Conservation (phyloP, 495 filamentous ascomycete species). For the Rhypophila decipiens region DNA sequence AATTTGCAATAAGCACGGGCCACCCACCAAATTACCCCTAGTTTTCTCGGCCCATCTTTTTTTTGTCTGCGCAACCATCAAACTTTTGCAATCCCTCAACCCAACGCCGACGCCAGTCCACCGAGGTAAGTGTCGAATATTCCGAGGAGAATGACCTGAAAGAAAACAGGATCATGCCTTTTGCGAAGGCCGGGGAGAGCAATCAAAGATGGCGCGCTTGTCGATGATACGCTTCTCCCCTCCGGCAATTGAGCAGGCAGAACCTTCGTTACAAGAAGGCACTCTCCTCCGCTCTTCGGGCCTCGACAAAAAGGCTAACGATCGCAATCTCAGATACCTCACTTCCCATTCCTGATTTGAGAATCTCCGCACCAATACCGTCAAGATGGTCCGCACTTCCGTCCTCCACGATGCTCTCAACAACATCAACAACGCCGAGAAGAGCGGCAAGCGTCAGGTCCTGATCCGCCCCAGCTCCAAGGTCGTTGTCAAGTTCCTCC, state of each 20-base stretch:
- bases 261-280: slow-evolving; percentile 79
- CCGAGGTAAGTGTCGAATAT: slow-evolving; percentile 33
- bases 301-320: slow-evolving; percentile 81
- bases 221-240: slow-evolving; percentile 66
- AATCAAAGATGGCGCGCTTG: slow-evolving; percentile 30
- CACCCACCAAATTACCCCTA: slow-evolving; percentile 20
- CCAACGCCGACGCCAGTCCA: slow-evolving; percentile 12
- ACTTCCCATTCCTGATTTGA: slow-evolving; percentile 63
- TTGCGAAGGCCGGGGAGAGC: slow-evolving; percentile 45
- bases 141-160: slow-evolving; percentile 25
- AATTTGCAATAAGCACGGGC: slow-evolving; percentile 13
- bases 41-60: too few species aligned
- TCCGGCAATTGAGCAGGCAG: slow-evolving; percentile 77
- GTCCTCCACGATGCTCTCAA: slow-evolving; percentile 99
- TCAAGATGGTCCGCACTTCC: slow-evolving; percentile 96
- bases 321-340: slow-evolving; percentile 62
- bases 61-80: not conserved
- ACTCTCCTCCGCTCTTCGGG: slow-evolving; percentile 83
- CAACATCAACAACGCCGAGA: slow-evolving; percentile 99
- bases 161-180: slow-evolving; percentile 28
- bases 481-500: slow-evolving; percentile 98
- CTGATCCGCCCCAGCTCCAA: slow-evolving; percentile 94
- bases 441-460: slow-evolving; percentile 96
- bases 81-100: too few species aligned
- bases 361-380: slow-evolving; percentile 57